Percentiles rank a stretch among this genome's conserved stretches.
Evolutionary conservation across 345 rosid species (phyloP).

Genomic region (Laguncularia racemosa): DNA sequence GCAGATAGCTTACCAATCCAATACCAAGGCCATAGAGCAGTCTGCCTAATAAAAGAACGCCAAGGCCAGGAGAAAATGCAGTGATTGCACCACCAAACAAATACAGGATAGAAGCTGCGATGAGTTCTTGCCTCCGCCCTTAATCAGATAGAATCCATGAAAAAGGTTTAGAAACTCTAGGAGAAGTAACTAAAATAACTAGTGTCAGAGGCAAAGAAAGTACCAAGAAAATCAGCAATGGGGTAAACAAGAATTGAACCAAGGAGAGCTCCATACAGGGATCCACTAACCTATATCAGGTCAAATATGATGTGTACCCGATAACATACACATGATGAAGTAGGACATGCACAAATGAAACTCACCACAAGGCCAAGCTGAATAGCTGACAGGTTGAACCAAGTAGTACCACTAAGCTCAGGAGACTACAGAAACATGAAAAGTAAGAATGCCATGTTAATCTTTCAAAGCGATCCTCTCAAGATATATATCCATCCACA

Average conservation of each 20-base stretch:
- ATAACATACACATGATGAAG: not conserved
- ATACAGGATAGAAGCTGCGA: conserved; percentile 59
- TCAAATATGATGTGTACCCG: conserved; percentile 1
- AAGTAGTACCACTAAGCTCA: conserved; percentile 78
- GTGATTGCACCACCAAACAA: conserved; percentile 50
- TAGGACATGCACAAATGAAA: conserved; percentile 6
- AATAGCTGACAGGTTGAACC: conserved; percentile 81
- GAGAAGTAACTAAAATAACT: not conserved
- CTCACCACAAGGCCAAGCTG: conserved; percentile 95
- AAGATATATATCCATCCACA: not conserved
- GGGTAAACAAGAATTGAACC: conserved; percentile 85
- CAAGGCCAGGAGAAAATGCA: conserved; percentile 60
- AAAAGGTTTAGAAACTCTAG: conserved; percentile 8
- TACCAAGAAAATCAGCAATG: conserved; percentile 86
- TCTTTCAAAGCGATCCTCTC: not conserved
- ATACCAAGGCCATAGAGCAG: conserved; percentile 83
- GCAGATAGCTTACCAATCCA: conserved; percentile 62
- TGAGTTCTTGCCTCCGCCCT: conserved; percentile 90
- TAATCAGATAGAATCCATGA: conserved; percentile 10
- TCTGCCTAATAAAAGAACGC: conserved; percentile 70
- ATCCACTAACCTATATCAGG: conserved; percentile 71
- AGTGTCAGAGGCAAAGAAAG: conserved; percentile 12
- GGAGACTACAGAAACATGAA: conserved; percentile 43
- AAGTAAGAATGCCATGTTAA: not conserved
- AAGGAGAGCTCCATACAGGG: conserved; percentile 93